A percentile compares a stretch with the other conserved stretches of the same genome.
These are phyloP conservation scores for Myxozyma nipponensis DNA, from an alignment of 805 yeast species.

Conservation along the genomic window DNA sequence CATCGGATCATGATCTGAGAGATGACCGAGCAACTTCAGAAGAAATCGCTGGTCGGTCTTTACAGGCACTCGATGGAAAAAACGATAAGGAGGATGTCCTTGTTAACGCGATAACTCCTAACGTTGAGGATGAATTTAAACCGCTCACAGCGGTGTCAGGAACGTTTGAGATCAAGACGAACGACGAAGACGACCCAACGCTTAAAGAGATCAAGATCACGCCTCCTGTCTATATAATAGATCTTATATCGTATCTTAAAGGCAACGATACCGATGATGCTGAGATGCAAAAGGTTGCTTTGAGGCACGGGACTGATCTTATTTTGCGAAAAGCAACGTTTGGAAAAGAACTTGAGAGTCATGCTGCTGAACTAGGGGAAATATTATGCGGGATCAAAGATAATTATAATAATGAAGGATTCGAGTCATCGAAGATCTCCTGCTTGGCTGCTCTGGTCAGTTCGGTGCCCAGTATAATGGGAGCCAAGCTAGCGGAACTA, in stretches of 20 bases:
- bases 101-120: too few species aligned
- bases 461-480: constrained; percentile 47
- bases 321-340: constrained; percentile 60
- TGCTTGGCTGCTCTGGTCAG: constrained; percentile 62
- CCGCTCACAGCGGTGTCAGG: constrained; percentile 27
- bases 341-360: constrained; percentile 58
- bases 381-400: constrained; percentile 54
- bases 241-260: constrained; percentile 55
- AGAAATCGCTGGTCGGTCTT: background rate
- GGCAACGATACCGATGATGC: constrained; percentile 45
- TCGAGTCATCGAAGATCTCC: constrained; percentile 63
- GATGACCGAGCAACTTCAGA: background rate
- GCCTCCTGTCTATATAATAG: constrained; percentile 68
- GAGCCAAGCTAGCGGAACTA: constrained; percentile 38
- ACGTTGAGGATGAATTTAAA: constrained; percentile 33
- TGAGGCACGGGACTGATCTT: constrained; percentile 53
- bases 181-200: constrained; percentile 54
- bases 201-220: constrained; percentile 40
- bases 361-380: constrained; percentile 52
- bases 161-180: constrained; percentile 33
- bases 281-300: constrained; percentile 50
- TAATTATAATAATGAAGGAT: constrained; percentile 52
- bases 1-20: too few species aligned
- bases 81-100: background rate
- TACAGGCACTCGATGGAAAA: background rate